phyloP scores from a whole-genome alignment of 441 rosid genomes.

The Euphorbia celastroides region DNA sequence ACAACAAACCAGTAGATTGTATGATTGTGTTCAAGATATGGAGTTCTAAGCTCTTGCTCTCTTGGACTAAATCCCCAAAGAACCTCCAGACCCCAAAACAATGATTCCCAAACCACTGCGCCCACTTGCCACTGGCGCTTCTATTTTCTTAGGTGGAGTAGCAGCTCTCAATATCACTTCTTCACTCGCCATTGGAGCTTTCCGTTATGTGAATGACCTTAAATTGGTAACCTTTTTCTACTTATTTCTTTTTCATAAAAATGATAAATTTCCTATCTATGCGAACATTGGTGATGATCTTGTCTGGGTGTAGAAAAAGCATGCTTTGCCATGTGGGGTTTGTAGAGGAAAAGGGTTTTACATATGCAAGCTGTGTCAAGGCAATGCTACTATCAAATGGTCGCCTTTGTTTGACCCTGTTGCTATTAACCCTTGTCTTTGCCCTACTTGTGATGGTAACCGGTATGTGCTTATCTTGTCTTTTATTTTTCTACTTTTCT shows the following conservation, averaged over 20 bases:
- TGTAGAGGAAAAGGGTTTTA: conserved; percentile 87
- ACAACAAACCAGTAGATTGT: too few species aligned
- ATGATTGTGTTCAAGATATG: too few species aligned
- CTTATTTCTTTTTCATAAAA: too few species aligned
- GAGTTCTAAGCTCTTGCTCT: conserved; percentile 15
- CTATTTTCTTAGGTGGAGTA: conserved; percentile 48
- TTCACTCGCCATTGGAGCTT: conserved; percentile 34
- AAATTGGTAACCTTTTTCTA: conserved; percentile 36
- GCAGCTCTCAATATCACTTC: conserved; percentile 46
- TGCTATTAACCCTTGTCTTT: conserved; percentile 69
- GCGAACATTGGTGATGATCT: not conserved
- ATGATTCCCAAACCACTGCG: conserved; percentile 62
- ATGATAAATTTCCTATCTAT: not conserved
- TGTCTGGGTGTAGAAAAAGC: conserved; percentile 29
- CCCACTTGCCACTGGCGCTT: conserved; percentile 29
- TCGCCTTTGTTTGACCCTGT: conserved; percentile 81
- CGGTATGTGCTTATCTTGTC: conserved; percentile 34
- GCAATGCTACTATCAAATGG: conserved; percentile 64
- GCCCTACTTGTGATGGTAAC: conserved; percentile 89
- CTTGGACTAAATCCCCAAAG: conserved; percentile 49
- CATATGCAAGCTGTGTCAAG: conserved; percentile 76
- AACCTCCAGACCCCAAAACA: conserved; percentile 14
- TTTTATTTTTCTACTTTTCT: not conserved
- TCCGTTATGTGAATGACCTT: conserved; percentile 39
- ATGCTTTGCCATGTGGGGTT: conserved; percentile 41